Base-by-base conservation (phyloP, 2,329 filamentous ascomycete species). In the Xylaria hypoxylon region DNA sequence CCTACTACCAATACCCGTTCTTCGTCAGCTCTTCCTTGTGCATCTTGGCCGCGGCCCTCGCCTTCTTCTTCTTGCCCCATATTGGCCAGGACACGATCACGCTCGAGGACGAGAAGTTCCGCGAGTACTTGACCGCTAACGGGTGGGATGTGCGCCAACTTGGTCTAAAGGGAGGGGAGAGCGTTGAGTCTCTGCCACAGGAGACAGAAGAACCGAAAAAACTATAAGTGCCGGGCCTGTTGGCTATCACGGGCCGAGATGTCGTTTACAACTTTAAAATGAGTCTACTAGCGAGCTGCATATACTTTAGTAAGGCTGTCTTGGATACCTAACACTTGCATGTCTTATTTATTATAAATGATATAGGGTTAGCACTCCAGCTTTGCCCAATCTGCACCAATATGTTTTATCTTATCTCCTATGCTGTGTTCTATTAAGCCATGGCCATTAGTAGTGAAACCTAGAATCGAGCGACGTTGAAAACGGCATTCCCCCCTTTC, bases 11-110 rank as follows among this genome's bases (percentile, higher is more conserved):
- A 76, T 93, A 96, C 71, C 94, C 94, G 0, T 97, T 97, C 81
- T 97, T 89, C 78, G 92, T 97, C n/a, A 90, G 90, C 1, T 91
- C 90, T 44, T 83, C 87, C 26, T 79, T 97, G 62, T 96, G 92
- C 71, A 79, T 96, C n/a, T 82, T 97, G 55, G 90, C 89, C 2
- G 93, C 92, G 0, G 79, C 81, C 10, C 77, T 94, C 31, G 87
- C 83, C 1, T 81, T 91, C 8, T 87, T 93, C 72, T 85, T 86
- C 64, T 79, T 97, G 56, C 94, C 94, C 0, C 81, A 92, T 53
- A 91, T 97, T 67, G 89, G 89, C n/a, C 86, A 96, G 80, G 91
- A 97, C 73, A 97, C 93, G 0, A 96, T 97, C 68, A 87, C 89
- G 0, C 75, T 85, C 17, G 94, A 97, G 78, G 94, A 97, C 74